A percentile compares a stretch with the other conserved stretches of the same genome.
Conservation (phyloP, 2,329 filamentous ascomycete genomes). For the Pseudogymnoascus sp. region DNA sequence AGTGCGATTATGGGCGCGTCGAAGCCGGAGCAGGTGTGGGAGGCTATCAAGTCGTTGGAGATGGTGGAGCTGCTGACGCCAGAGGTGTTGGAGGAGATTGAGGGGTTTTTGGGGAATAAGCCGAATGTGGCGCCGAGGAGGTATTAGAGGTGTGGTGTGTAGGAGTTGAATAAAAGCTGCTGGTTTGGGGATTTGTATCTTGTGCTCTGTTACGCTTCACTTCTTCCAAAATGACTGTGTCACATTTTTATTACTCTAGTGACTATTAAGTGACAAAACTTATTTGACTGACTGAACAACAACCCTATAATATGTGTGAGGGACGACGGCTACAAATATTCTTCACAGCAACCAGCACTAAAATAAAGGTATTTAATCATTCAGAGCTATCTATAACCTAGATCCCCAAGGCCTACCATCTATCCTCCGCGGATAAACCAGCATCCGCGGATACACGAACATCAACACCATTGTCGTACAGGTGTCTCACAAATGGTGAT, state of each 20-base stretch:
- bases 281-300: not conserved
- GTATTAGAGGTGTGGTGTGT: slow-evolving; percentile 13
- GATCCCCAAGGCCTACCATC: too few species aligned
- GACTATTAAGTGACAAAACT: not conserved
- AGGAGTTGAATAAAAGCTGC: not conserved
- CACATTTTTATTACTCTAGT: not conserved
- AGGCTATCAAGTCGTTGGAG: slow-evolving; percentile 46
- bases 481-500: not conserved
- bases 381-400: not conserved
- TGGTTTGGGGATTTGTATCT: not conserved
- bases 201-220: not conserved
- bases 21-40: slow-evolving; percentile 48
- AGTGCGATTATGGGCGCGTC: slow-evolving; percentile 54
- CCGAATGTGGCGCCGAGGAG: slow-evolving; percentile 32
- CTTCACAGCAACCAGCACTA: not conserved
- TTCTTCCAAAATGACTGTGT: not conserved
- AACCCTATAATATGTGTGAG: not conserved
- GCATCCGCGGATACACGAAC: too few species aligned
- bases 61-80: slow-evolving; percentile 48
- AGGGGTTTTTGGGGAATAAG: slow-evolving; percentile 50
- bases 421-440: too few species aligned
- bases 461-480: not conserved
- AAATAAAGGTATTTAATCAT: not conserved
- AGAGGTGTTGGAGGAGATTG: slow-evolving; percentile 51
- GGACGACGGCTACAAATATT: not conserved